Base-by-base conservation (phyloP, 1,284 basidiomycete genomes). In the Earliella scabrosa region DNA sequence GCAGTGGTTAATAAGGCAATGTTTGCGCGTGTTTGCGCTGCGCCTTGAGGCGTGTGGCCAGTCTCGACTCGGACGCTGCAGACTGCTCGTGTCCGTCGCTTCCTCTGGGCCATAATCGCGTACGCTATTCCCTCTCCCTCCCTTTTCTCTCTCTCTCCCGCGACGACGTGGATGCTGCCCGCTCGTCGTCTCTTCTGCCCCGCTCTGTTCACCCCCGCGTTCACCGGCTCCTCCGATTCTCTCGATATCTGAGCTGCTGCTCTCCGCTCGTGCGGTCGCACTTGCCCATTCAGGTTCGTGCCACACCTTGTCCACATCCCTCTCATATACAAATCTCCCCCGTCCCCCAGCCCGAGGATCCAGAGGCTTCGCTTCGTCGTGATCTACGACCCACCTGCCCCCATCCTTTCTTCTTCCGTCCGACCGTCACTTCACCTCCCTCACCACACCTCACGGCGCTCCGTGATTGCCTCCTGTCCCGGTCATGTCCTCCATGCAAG, bases 401-500 rank as follows among this genome's bases (percentile, higher is more conserved):
- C 54, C 52, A 43, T 40, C 44, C 49, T 50, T 35, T 44, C 52
- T 59, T 56, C 47, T 40, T 49, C 47, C 57, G 36, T 49, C 47
- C 54, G 45, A 56, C 53, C 52, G 52, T 49, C 52, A 36, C 36
- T n/a, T 45, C 41, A 47, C 36, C 40, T 35, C 52, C 32, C 21
- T 50, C 54, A 45, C 35, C 46, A 34, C 47, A 34, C 50, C 51
- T 49, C 39, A 52, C 53, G 32, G 51, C 48, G 53, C 53, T 58
- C 58, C 51, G 50, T 58, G 60, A 63, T 63, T 58, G 55, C 50
- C 47, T 44, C 44, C 27, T n/a, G 24, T 40, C 32, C 53, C 34
- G 41, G 41, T 34, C 48, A 70, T 70, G 68, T 56, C 64, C 43
- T 62, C 67, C 41, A 64, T 64, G 58, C 68, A 70, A 53, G 67